Evolutionary conservation across 768 basidiomycete genomes (phyloP).

Genomic region (Tricholoma flavovirens): DNA sequence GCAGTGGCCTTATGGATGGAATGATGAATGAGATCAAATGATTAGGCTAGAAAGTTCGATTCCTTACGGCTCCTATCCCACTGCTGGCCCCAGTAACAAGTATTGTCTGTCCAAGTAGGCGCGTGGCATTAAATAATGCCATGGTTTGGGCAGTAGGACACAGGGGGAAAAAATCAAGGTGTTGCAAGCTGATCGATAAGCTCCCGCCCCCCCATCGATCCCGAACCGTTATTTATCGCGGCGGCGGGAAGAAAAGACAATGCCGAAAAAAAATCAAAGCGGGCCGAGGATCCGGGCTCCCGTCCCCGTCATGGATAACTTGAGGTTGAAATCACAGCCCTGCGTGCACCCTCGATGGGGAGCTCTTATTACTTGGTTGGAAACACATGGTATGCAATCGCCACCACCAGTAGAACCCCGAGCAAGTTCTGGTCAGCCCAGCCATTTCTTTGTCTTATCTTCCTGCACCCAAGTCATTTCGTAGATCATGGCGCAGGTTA

Average conservation of each 20-base stretch:
- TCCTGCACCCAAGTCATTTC: neutral
- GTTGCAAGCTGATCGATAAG: neutral
- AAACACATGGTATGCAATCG: slow-evolving; percentile 40
- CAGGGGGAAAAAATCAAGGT: neutral
- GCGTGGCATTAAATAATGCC: slow-evolving; percentile 79
- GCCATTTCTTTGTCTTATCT: slow-evolving; percentile 4
- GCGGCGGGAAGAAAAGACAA: no score
- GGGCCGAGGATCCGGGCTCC: no score
- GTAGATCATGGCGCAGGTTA: slow-evolving; percentile 39
- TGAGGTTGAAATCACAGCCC: no score
- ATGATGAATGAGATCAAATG: neutral
- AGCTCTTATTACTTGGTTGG: slow-evolving; percentile 48
- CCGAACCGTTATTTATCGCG: no score
- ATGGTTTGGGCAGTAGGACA: slow-evolving; percentile 27
- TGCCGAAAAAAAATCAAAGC: no score
- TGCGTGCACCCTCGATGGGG: slow-evolving; percentile 43
- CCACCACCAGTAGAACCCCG: slow-evolving; percentile 44
- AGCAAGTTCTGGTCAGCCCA: slow-evolving; percentile 40
- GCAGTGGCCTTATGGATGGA: slow-evolving; percentile 63
- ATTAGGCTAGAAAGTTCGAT: slow-evolving; percentile 18
- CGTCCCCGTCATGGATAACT: neutral
- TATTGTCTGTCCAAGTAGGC: slow-evolving; percentile 79
- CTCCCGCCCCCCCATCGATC: no score
- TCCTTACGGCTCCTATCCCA: slow-evolving; percentile 77
- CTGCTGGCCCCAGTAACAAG: slow-evolving; percentile 87